phyloP scores from a whole-genome alignment of 2,329 filamentous ascomycete genomes.

The Exophiala sp. region DNA sequence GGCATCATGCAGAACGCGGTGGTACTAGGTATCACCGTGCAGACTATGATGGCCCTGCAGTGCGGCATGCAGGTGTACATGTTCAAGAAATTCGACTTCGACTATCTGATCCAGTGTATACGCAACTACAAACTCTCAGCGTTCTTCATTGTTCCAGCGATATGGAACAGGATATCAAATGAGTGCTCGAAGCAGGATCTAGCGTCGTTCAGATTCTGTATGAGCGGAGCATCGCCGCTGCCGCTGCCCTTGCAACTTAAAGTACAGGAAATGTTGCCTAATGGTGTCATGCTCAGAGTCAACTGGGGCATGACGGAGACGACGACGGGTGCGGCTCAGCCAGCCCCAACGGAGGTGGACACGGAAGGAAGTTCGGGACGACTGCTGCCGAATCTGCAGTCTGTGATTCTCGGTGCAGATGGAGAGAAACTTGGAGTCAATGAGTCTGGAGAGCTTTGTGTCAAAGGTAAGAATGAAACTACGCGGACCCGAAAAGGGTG shows the following conservation, averaged over 20 bases:
- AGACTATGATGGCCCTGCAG: constrained; percentile 19
- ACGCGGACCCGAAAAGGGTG: constrained; percentile 33
- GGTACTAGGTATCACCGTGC: constrained; percentile 16
- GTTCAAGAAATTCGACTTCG: constrained; percentile 20
- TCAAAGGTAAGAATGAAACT: constrained; percentile 32
- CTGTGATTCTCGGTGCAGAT: constrained; percentile 36
- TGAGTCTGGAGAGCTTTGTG: constrained; percentile 37
- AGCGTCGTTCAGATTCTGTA: constrained; percentile 11
- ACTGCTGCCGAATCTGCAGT: constrained; percentile 36
- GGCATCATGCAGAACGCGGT: constrained; percentile 22
- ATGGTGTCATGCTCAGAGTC: constrained; percentile 13
- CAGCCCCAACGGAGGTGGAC: constrained; percentile 38
- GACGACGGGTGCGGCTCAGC: constrained; percentile 32
- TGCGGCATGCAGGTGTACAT: constrained; percentile 22
- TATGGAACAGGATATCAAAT: constrained; percentile 20
- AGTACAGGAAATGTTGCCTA: constrained; percentile 15
- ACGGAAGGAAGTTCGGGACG: constrained; percentile 48
- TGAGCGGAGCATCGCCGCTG: constrained; percentile 20
- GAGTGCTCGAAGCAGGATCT: constrained; percentile 18
- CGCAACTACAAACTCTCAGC: constrained; percentile 14
- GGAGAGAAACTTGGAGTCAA: constrained; percentile 32
- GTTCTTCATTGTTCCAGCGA: constrained; percentile 19
- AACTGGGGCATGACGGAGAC: constrained; percentile 55
- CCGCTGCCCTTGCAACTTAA: constrained; percentile 10
- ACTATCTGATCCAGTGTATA: constrained; percentile 8